phyloP scores from a whole-genome alignment of 371 early-diverging fungal genomes.

The Apophysomyces elegans region DNA sequence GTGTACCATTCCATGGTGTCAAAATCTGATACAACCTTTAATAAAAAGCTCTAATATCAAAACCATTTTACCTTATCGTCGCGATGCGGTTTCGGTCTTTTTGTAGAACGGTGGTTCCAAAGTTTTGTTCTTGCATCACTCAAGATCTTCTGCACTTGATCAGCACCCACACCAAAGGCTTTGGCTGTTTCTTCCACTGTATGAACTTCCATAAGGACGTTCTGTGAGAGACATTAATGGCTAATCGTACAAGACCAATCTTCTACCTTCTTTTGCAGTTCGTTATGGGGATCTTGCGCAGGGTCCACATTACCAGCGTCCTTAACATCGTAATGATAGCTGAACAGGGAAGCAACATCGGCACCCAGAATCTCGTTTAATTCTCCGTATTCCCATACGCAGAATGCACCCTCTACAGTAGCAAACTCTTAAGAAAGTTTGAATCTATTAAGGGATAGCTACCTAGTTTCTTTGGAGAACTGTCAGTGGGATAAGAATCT shows the following conservation, averaged over 20 bases:
- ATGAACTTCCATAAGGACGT: constrained; percentile 54
- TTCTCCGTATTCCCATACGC: constrained; percentile 65
- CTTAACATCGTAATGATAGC: constrained; percentile 53
- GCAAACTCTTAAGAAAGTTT: neutral
- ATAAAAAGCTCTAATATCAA: constrained; percentile 8
- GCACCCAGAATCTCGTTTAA: constrained; percentile 43
- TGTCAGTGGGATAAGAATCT: constrained; percentile 58
- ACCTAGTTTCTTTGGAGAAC: constrained; percentile 51
- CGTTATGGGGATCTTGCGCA: constrained; percentile 64
- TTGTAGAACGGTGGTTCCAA: constrained; percentile 41
- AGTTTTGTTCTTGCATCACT: constrained; percentile 38
- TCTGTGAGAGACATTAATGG: constrained; percentile 32
- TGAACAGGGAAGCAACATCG: constrained; percentile 43
- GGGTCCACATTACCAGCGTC: constrained; percentile 63
- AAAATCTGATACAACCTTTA: constrained; percentile 28
- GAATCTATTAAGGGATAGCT: neutral
- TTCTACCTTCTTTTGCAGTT: constrained; percentile 57
- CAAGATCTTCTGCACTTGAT: constrained; percentile 36
- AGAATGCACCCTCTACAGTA: constrained; percentile 68
- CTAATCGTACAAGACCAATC: neutral
- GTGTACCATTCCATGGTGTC: constrained; percentile 57
- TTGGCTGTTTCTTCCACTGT: constrained; percentile 50
- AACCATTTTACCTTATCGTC: constrained; percentile 63
- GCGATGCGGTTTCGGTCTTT: constrained; percentile 63
- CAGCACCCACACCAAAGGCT: constrained; percentile 28